Percentiles rank a stretch among this genome's conserved stretches.
Conservation (phyloP, 2,329 filamentous ascomycete species). For the Colletotrichum eremochloae region DNA sequence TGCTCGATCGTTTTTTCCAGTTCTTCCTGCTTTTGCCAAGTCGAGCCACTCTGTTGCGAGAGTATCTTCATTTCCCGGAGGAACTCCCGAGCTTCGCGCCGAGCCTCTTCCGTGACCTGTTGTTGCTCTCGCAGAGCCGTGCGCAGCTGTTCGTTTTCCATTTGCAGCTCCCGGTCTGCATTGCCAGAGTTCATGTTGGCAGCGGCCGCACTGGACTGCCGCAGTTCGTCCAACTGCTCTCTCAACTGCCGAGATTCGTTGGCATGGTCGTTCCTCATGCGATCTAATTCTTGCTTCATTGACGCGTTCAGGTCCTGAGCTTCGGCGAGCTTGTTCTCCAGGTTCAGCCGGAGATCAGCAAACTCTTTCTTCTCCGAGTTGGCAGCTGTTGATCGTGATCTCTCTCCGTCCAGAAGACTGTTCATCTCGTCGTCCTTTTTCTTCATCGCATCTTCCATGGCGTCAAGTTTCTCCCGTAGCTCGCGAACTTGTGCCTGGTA, state of each 20-base stretch:
- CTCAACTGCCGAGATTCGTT: slow-evolving; percentile 73
- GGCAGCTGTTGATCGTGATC: slow-evolving; percentile 63
- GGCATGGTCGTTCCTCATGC: slow-evolving; percentile 76
- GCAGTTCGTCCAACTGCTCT: slow-evolving; percentile 71
- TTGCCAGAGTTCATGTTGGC: slow-evolving; percentile 46
- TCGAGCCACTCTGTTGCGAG: slow-evolving; percentile 82
- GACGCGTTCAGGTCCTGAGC: slow-evolving; percentile 84
- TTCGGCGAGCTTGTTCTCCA: slow-evolving; percentile 81
- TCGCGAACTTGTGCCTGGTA: slow-evolving; percentile 83
- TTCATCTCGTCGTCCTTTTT: slow-evolving; percentile 80
- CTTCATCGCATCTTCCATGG: slow-evolving; percentile 77
- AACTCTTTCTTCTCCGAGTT: slow-evolving; percentile 79
- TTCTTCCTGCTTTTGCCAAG: slow-evolving; percentile 85
- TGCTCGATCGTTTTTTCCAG: slow-evolving; percentile 80
- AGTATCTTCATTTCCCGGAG: slow-evolving; percentile 90
- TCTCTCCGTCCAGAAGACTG: slow-evolving; percentile 70
- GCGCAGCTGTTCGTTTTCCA: slow-evolving; percentile 78
- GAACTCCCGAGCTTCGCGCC: slow-evolving; percentile 85
- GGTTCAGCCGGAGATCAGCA: slow-evolving; percentile 72
- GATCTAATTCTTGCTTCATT: slow-evolving; percentile 83
- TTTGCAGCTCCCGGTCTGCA: slow-evolving; percentile 69
- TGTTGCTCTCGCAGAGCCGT: slow-evolving; percentile 79
- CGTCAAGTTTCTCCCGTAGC: slow-evolving; percentile 79
- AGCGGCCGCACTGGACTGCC: slow-evolving; percentile 49
- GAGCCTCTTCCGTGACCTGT: slow-evolving; percentile 87